A percentile compares a stretch with the other conserved stretches of the same genome.
Conservation (phyloP, 345 rosid species). For the Lagerstroemia speciosa region DNA sequence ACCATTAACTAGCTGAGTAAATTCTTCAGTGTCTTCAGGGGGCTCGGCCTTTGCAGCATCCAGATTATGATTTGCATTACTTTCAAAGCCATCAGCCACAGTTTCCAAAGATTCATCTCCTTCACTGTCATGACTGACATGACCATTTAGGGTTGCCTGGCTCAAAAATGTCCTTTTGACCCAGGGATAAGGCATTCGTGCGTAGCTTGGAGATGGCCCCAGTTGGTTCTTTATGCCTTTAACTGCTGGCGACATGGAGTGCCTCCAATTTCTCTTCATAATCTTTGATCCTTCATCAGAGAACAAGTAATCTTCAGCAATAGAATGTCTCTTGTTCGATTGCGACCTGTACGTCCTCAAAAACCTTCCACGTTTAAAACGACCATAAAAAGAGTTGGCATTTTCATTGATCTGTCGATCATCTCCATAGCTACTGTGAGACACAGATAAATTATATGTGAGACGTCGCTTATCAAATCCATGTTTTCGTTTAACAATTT, state of each 20-base stretch:
- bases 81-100: constrained; percentile 1
- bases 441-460: neutral
- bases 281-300: constrained; percentile 13
- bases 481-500: constrained; percentile 2
- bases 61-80: neutral
- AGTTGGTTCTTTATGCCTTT: constrained; percentile 12
- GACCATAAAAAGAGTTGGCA: constrained; percentile 3
- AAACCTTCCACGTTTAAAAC: neutral
- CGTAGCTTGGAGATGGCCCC: constrained; percentile 9
- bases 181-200: constrained; percentile 10
- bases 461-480: constrained; percentile 7
- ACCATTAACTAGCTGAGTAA: constrained; percentile 25
- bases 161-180: neutral
- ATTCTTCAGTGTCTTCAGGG: constrained; percentile 29
- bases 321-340: constrained; percentile 13
- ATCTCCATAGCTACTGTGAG: constrained; percentile 9
- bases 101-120: constrained; percentile 3
- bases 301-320: constrained; percentile 13
- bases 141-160: neutral
- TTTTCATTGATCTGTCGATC: constrained; percentile 14
- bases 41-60: constrained; percentile 14
- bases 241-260: constrained; percentile 13
- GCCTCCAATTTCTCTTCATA: constrained; percentile 14
- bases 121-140: constrained; percentile 1
- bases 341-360: constrained; percentile 2